phyloP scores from a whole-genome alignment of 305 asterid genomes.

The Plantago lanceolata region DNA sequence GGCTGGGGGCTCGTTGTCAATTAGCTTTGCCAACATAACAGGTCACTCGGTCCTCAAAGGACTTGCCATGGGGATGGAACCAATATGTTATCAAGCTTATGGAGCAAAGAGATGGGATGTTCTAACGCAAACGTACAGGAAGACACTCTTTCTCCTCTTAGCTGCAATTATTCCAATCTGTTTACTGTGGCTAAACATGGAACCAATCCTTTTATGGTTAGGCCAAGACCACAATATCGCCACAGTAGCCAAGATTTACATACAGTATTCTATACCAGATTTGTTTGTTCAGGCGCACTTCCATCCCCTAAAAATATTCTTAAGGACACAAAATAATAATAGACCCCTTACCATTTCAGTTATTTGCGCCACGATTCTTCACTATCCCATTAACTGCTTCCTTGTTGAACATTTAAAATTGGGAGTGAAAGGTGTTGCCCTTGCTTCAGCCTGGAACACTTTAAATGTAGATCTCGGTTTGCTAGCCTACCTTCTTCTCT shows the following conservation, averaged over 20 bases:
- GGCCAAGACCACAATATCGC: slow-evolving; percentile 49
- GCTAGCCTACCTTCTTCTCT: slow-evolving; percentile 31
- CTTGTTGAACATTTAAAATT: slow-evolving; percentile 34
- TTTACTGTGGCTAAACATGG: slow-evolving; percentile 47
- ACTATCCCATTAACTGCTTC: slow-evolving; percentile 46
- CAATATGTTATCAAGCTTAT: slow-evolving; percentile 59
- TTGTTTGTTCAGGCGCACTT: slow-evolving; percentile 46
- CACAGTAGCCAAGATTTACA: slow-evolving; percentile 37
- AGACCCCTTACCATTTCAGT: slow-evolving; percentile 43
- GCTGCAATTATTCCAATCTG: slow-evolving; percentile 34
- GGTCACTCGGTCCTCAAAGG: slow-evolving; percentile 63
- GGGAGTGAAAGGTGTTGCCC: slow-evolving; percentile 52
- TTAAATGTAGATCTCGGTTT: slow-evolving; percentile 37
- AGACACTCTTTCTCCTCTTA: slow-evolving; percentile 43
- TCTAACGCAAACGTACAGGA: slow-evolving; percentile 38
- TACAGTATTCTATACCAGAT: slow-evolving; percentile 50
- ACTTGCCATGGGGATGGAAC: slow-evolving; percentile 59
- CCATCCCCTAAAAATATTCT: slow-evolving; percentile 49
- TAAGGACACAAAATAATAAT: slow-evolving; percentile 59
- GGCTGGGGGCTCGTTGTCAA: slow-evolving; percentile 52
- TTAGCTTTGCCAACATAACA: slow-evolving; percentile 54
- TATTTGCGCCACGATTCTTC: slow-evolving; percentile 40
- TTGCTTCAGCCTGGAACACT: slow-evolving; percentile 51
- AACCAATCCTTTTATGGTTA: slow-evolving; percentile 41
- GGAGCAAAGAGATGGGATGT: slow-evolving; percentile 52